These are phyloP conservation scores for Fraxinus pennsylvanica DNA, from an alignment of 257 asterid species.

Conservation along the genomic window DNA sequence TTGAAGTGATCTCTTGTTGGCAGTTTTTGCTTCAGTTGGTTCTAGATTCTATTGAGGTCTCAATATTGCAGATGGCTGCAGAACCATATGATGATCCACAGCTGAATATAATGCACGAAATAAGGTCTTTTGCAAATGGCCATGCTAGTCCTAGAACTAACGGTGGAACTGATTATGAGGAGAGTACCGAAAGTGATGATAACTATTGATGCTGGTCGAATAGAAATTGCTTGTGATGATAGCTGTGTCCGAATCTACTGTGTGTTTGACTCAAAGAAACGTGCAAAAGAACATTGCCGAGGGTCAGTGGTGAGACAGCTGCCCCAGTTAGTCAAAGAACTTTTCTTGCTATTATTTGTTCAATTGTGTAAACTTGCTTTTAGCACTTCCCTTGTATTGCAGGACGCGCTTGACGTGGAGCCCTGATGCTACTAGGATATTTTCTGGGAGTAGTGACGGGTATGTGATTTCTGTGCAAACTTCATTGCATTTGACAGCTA, in stretches of 20 bases:
- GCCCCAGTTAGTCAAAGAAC: conserved; percentile 20
- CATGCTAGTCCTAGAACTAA: conserved; percentile 30
- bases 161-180: conserved; percentile 43
- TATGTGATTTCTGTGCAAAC: conserved; percentile 31
- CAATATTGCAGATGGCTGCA: conserved; percentile 87
- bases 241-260: conserved; percentile 81
- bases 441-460: conserved; percentile 92
- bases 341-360: background rate
- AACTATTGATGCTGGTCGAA: conserved; percentile 40
- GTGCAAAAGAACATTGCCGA: conserved; percentile 58
- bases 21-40: conserved; percentile 53
- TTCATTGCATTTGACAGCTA: conserved; percentile 2
- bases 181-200: conserved; percentile 55
- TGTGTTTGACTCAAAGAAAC: conserved; percentile 43
- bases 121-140: conserved; percentile 53
- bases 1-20: conserved; percentile 8
- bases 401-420: conserved; percentile 84
- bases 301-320: conserved; percentile 88
- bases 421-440: conserved; percentile 69
- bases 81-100: conserved; percentile 47
- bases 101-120: conserved; percentile 28
- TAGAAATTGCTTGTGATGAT: conserved; percentile 88
- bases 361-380: conserved; percentile 16
- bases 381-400: conserved; percentile 17
- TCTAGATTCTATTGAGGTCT: conserved; percentile 70